phyloP scores from a whole-genome alignment of 1,284 basidiomycete genomes.

The Tilletiopsis washingtonensis region DNA sequence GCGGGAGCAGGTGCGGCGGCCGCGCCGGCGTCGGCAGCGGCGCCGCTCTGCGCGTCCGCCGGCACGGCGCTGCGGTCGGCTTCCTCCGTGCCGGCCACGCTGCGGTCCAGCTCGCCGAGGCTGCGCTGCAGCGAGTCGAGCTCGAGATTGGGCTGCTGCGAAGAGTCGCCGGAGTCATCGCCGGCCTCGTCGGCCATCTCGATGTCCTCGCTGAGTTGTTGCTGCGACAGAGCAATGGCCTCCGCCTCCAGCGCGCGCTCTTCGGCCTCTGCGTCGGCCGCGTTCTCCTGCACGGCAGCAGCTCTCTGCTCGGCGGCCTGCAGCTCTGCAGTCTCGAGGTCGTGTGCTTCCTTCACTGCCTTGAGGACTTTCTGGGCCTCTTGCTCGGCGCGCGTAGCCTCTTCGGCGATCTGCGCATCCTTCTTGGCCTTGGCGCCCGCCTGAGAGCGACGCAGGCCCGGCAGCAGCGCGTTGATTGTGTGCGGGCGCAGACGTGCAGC shows the following conservation, averaged over 20 bases:
- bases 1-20: neutral
- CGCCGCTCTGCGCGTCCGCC: neutral
- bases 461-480: conserved; percentile 69
- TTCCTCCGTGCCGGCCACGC: neutral
- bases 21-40: neutral
- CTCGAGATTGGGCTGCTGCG: conserved; percentile 9
- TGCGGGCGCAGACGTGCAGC: conserved; percentile 65
- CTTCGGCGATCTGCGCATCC: conserved; percentile 8
- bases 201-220: conserved; percentile 14
- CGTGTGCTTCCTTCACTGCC: too few relatives aligned
- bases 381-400: conserved; percentile 18
- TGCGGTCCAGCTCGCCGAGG: conserved; percentile 9
- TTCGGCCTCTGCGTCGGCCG: neutral
- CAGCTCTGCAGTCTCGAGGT: too few relatives aligned
- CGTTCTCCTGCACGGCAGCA: neutral
- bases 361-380: neutral
- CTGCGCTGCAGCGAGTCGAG: conserved; percentile 12
- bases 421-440: conserved; percentile 48
- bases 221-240: neutral
- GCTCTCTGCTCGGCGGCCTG: neutral
- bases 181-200: conserved; percentile 30
- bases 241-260: neutral
- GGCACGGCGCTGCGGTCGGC: neutral
- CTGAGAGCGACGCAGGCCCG: conserved; percentile 52
- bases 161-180: neutral